Base-by-base conservation (phyloP, 2,329 filamentous ascomycete species). In the Arthroderma sp. region DNA sequence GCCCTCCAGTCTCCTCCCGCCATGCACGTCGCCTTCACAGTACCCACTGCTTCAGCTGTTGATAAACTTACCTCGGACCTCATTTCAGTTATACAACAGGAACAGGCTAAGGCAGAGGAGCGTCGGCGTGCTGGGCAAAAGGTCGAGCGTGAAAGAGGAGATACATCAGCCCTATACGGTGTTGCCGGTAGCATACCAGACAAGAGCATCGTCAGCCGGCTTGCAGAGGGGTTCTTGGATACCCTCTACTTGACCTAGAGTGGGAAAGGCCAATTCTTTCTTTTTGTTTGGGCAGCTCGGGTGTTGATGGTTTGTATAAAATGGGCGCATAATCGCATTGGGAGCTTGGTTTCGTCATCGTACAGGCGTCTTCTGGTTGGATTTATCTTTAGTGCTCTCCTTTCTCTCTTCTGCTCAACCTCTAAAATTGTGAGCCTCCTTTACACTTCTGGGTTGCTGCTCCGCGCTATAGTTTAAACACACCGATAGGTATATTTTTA, bases 161-260 rank as follows among this genome's bases (percentile, higher is more conserved):
- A 94, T 61, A 80, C 85, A 9, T 85, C 86, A 1, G 88, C 88
- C 4, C 67, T 98, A 50, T 98, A 98, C 64, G 91, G 91, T 44
- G 88, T 98, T 46, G 91, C 91, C 0, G 91, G 91, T 4, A 93
- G 85, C 57, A 66, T 98, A 63, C 91, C 91, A 1, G 93, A 98
- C 62, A 96, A 96, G 75, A 86, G 83, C 53, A 81, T 98, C 31
- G 87, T 98, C 30, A 85, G 85, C 52, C 85, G 94, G 56, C 67
- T 98, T 59, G 89, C 88, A 1, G 85, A 75, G 53, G 89, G 87
- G 0, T 98, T 96, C 65, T 71, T 96, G 59, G 88, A 96, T 67
- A 81, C 91, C 43, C 61, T 95, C 63, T 95, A 95, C 66, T 36
- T 50, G 36, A 44, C 47, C 29, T 51, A 38, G 45, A 28, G 10